Percentiles rank a stretch among this genome's conserved stretches.
Evolutionary conservation across 495 filamentous ascomycete genomes (phyloP).

Genomic region (Podospora tetraspora): DNA sequence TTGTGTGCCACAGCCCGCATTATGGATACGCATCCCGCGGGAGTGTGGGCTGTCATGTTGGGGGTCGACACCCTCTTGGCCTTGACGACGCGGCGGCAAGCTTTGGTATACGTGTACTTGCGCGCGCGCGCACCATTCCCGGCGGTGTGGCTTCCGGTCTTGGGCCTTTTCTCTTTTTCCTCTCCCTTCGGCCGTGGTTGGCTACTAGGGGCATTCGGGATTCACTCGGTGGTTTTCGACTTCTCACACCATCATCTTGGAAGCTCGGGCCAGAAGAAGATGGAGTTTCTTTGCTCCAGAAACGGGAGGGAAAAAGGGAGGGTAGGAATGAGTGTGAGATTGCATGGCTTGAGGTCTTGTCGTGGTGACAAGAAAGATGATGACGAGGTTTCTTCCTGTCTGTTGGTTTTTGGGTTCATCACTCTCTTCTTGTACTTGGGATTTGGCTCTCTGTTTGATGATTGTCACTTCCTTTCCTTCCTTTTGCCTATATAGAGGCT

Average conservation of each 20-base stretch:
- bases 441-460: background rate
- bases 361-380: no score
- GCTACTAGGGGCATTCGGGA: background rate
- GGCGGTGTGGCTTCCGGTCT: background rate
- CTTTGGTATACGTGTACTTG: background rate
- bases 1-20: background rate
- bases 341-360: no score
- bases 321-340: no score
- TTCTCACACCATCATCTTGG: background rate
- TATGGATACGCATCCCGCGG: background rate
- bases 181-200: constrained; percentile 7
- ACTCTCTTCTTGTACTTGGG: background rate
- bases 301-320: background rate
- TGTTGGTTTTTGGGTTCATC: background rate
- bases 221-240: constrained; percentile 3
- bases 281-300: background rate
- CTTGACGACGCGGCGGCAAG: background rate
- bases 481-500: background rate
- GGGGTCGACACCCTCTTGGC: background rate
- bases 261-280: background rate
- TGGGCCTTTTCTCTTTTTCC: background rate
- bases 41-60: no score
- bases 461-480: background rate
- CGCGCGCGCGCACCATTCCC: no score
- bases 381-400: background rate